Percentiles rank a stretch among this genome's conserved stretches.
Conservation (phyloP, 1,284 basidiomycete genomes). For the Mycena sp. region DNA sequence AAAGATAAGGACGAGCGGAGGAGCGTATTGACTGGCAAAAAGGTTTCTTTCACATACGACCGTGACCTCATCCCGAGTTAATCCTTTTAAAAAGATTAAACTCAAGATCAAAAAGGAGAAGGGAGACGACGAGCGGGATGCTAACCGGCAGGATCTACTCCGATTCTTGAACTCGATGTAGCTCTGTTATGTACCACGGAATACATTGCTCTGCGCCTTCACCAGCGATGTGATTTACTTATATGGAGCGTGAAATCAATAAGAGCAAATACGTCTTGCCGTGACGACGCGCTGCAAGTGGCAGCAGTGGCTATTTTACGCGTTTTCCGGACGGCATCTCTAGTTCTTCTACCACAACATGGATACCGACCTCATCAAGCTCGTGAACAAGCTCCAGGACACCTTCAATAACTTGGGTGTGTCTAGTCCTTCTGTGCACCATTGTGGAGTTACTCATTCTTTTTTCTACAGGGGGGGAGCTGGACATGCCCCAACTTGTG, state of each 20-base stretch:
- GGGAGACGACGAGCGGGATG: constrained; percentile 25
- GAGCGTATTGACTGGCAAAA: constrained; percentile 30
- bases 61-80: constrained; percentile 2
- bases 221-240: too few species aligned
- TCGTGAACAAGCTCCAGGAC: constrained; percentile 96
- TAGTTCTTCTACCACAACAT: constrained; percentile 54
- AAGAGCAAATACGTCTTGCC: constrained; percentile 42
- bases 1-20: constrained; percentile 29
- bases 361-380: constrained; percentile 94
- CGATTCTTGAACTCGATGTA: constrained; percentile 29
- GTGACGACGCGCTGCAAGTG: constrained; percentile 42
- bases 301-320: constrained; percentile 10
- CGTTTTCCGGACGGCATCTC: constrained; percentile 14
- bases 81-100: constrained; percentile 22
- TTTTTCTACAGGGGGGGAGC: constrained; percentile 74
- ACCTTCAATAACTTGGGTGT: constrained; percentile 84
- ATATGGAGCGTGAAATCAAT: too few species aligned
- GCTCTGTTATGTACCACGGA: not conserved
- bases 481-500: constrained; percentile 87
- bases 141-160: constrained; percentile 23
- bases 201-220: too few species aligned
- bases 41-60: constrained; percentile 12
- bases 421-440: constrained; percentile 38
- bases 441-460: constrained; percentile 8
- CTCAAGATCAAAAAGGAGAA: constrained; percentile 31